A percentile compares a stretch with the other conserved stretches of the same genome.
Conservation (phyloP, 2,329 filamentous ascomycete genomes). For the Macroventuria anomochaeta region DNA sequence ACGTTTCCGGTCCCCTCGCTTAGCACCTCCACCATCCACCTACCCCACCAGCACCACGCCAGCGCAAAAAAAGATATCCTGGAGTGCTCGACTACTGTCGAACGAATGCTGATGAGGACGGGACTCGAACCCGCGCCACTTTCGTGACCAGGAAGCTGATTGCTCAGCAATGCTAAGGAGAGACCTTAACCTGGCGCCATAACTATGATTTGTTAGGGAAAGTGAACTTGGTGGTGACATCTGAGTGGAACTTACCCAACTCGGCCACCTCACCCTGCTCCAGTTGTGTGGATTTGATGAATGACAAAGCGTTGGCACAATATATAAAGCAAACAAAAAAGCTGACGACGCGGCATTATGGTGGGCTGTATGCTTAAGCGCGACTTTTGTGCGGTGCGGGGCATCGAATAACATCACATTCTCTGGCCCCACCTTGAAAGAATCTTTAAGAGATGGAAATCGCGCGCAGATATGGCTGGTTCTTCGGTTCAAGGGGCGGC, state of each 20-base stretch:
- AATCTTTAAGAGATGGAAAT: no score
- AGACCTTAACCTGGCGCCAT: constrained; percentile 45
- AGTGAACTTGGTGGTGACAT: no score
- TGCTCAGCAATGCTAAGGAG: constrained; percentile 31
- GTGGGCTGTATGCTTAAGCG: no score
- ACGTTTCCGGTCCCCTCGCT: not conserved
- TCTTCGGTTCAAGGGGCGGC: no score
- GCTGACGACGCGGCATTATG: no score
- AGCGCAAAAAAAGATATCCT: constrained; percentile 23
- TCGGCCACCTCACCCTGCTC: constrained; percentile 39
- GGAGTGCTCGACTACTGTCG: not conserved
- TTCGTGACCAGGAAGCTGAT: constrained; percentile 17
- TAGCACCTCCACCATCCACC: not conserved
- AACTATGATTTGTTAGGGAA: constrained; percentile 18
- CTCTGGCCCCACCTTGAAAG: no score
- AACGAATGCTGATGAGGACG: constrained; percentile 2
- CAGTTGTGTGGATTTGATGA: constrained; percentile 8
- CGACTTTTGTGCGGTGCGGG: no score
- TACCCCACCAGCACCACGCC: not conserved
- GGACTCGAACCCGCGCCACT: constrained; percentile 3
- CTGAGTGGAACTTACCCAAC: constrained; percentile 18
- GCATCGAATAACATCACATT: no score
- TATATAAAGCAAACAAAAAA: no score
- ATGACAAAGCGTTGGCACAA: no score
- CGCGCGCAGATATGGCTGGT: no score